Evolutionary conservation across 192 early-diverging fungal genomes (phyloP).

Genomic region (Coemansia sp.): DNA sequence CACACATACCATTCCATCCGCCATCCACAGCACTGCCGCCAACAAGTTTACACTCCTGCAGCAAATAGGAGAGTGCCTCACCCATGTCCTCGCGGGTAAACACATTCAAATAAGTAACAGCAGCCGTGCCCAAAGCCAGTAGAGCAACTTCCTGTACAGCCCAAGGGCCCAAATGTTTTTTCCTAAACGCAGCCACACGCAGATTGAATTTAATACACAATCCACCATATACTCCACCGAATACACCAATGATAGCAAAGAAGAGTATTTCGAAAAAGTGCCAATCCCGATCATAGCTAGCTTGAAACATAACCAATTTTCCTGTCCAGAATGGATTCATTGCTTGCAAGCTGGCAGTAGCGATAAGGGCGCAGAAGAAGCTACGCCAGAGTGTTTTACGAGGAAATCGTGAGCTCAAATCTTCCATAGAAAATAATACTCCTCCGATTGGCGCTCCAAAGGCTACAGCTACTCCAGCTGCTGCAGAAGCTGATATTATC

Average conservation of each 20-base stretch:
- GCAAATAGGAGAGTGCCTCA: slow-evolving; percentile 72
- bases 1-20: slow-evolving; percentile 66
- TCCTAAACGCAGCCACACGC: slow-evolving; percentile 69
- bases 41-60: slow-evolving; percentile 71
- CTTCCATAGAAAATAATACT: slow-evolving; percentile 77
- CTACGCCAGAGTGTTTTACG: slow-evolving; percentile 94
- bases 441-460: slow-evolving; percentile 74
- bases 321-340: slow-evolving; percentile 96
- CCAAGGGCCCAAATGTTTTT: slow-evolving; percentile 61
- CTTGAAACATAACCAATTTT: slow-evolving; percentile 96
- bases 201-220: slow-evolving; percentile 73
- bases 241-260: slow-evolving; percentile 72
- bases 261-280: slow-evolving; percentile 89
- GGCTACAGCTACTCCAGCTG: slow-evolving; percentile 73
- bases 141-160: slow-evolving; percentile 67
- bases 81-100: slow-evolving; percentile 85
- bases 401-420: slow-evolving; percentile 94
- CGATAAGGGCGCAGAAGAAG: slow-evolving; percentile 97
- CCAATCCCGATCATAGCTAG: slow-evolving; percentile 89
- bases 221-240: slow-evolving; percentile 83
- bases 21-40: slow-evolving; percentile 1
- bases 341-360: slow-evolving; percentile 83
- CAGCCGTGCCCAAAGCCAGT: slow-evolving; percentile 64
- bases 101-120: slow-evolving; percentile 68
- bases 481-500: slow-evolving; percentile 68